Conservation (phyloP, 257 asterid species). For the Avicennia marina region DNA sequence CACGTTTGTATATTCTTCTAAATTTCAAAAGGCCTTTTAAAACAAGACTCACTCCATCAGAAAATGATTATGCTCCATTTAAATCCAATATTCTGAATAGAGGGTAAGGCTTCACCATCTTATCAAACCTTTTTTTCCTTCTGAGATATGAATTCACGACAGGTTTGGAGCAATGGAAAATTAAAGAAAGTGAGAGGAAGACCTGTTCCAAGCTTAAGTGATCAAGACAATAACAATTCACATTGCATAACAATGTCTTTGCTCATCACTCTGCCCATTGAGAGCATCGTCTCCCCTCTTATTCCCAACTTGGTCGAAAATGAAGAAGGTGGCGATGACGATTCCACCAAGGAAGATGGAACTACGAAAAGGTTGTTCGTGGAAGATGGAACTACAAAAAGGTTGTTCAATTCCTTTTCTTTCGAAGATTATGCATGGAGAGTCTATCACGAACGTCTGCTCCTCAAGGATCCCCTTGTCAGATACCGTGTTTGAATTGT, state of each 20-base stretch:
- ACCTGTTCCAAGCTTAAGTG: slow-evolving; percentile 18
- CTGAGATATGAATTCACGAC: neutral
- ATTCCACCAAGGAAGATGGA: neutral
- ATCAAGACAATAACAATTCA: slow-evolving; percentile 1
- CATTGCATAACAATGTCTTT: slow-evolving; percentile 40
- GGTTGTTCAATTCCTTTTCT: slow-evolving; percentile 40
- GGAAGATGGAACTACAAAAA: too few species aligned
- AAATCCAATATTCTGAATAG: too few species aligned
- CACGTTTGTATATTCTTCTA: neutral
- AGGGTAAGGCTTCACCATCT: too few species aligned
- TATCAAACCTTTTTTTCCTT: too few species aligned
- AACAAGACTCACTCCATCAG: too few species aligned
- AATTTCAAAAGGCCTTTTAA: neutral
- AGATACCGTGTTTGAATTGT: slow-evolving; percentile 32
- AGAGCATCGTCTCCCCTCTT: slow-evolving; percentile 42
- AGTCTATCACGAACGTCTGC: slow-evolving; percentile 54
- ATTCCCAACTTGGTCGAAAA: slow-evolving; percentile 15
- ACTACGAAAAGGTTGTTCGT: slow-evolving; percentile 31
- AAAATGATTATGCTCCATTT: too few species aligned
- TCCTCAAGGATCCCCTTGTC: slow-evolving; percentile 49
- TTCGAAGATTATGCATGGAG: slow-evolving; percentile 81
- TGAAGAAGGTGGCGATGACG: slow-evolving; percentile 9
- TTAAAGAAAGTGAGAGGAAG: slow-evolving; percentile 66
- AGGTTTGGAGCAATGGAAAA: slow-evolving; percentile 92
- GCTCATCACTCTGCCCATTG: slow-evolving; percentile 52